Percentiles rank a stretch among this genome's conserved stretches.
Conservation (phyloP, 345 rosid species). For the Syzygium aromaticum region DNA sequence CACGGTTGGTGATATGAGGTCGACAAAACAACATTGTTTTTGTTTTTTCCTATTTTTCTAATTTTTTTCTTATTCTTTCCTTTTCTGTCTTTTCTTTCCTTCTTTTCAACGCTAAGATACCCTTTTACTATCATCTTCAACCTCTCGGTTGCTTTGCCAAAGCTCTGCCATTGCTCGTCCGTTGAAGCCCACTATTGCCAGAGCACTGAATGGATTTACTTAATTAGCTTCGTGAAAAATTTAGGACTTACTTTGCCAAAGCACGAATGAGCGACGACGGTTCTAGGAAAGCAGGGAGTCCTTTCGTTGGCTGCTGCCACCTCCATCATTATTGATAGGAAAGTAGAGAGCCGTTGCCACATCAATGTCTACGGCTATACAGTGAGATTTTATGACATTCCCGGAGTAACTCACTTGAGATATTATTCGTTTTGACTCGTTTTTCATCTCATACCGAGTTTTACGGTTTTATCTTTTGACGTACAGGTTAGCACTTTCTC, state of each 20-base stretch:
- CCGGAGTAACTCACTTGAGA: neutral
- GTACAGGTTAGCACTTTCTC: neutral
- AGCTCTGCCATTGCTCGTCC: neutral
- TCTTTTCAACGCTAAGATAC: neutral
- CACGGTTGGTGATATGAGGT: fast-evolving
- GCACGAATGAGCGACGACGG: neutral
- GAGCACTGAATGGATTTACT: neutral
- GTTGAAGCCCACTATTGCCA: neutral
- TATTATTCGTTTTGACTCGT: neutral
- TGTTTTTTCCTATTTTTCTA: neutral
- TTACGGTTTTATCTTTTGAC: neutral
- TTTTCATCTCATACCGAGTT: neutral
- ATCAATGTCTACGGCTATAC: fast-evolving
- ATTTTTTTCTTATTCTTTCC: neutral
- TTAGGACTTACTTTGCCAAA: neutral
- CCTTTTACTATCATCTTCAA: neutral
- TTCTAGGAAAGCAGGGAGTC: neutral
- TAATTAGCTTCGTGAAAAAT: neutral
- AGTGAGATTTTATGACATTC: neutral
- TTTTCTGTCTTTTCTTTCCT: no score
- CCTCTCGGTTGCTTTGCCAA: neutral
- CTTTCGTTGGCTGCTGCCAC: neutral
- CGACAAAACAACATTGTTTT: no score
- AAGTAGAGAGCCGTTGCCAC: neutral
- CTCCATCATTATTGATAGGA: neutral